These are phyloP conservation scores for Aristolochia fimbriata DNA, from an alignment of 164 flowering plant species.

Conservation along the genomic window DNA sequence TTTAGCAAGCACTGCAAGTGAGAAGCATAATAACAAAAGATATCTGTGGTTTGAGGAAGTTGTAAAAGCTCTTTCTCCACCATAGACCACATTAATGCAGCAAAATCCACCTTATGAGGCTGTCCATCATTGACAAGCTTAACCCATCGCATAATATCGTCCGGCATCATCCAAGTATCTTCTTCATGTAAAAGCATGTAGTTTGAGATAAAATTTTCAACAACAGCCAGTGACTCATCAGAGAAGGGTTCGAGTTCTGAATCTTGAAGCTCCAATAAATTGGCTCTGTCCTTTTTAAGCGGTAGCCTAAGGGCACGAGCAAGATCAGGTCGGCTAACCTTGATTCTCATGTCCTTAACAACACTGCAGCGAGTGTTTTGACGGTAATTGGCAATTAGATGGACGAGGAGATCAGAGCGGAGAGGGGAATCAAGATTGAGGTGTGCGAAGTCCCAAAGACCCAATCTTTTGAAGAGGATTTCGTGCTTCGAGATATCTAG, in stretches of 20 bases:
- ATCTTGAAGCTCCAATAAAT: conserved; percentile 14
- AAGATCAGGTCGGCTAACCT: conserved; percentile 52
- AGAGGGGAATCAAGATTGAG: conserved; percentile 45
- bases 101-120: conserved; percentile 77
- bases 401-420: conserved; percentile 44
- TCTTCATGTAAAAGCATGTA: conserved; percentile 73
- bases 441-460: conserved; percentile 79
- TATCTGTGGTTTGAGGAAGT: conserved; percentile 10
- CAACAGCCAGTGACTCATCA: conserved; percentile 31
- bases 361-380: conserved; percentile 19
- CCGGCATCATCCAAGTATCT: conserved; percentile 66
- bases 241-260: conserved; percentile 17
- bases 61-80: conserved; percentile 70
- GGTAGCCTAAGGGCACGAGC: conserved; percentile 72
- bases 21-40: conserved; percentile 48
- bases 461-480: conserved; percentile 38
- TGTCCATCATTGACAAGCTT: conserved; percentile 49
- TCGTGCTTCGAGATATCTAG: conserved; percentile 54
- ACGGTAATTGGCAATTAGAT: conserved; percentile 41
- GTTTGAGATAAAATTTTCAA: conserved; percentile 54
- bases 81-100: conserved; percentile 80
- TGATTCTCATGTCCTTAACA: conserved; percentile 39
- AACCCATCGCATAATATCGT: conserved; percentile 40
- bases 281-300: conserved; percentile 34
- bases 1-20: conserved; percentile 77